Percentiles rank a stretch among this genome's conserved stretches.
These are phyloP conservation scores for Gossypium gossypioides DNA, from an alignment of 441 rosid species.

Conservation along the genomic window DNA sequence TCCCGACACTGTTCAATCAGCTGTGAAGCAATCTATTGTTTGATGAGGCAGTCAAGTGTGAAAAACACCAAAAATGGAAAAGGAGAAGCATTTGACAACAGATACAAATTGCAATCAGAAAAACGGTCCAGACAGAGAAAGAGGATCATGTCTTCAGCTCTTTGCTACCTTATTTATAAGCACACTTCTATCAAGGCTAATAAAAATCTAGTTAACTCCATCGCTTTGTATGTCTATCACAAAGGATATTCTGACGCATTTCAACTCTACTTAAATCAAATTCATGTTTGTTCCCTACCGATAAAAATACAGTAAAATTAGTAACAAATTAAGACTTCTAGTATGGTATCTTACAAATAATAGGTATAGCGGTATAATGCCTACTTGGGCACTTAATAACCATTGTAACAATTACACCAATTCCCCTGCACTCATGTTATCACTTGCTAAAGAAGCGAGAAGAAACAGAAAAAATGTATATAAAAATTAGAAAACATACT, in stretches of 20 bases:
- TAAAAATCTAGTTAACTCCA: not conserved
- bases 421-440: not conserved
- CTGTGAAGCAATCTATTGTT: not conserved
- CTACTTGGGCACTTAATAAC: not conserved
- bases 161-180: no score
- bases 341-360: not conserved
- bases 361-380: not conserved
- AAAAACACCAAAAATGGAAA: not conserved
- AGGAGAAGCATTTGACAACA: not conserved
- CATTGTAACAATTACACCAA: not conserved
- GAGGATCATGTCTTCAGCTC: no score
- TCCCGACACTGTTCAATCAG: not conserved
- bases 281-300: not conserved
- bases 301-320: not conserved
- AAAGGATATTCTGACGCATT: not conserved
- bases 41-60: not conserved
- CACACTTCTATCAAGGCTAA: no score
- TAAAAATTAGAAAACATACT: constrained; percentile 36
- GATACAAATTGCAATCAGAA: not conserved
- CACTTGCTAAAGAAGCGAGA: not conserved
- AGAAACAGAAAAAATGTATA: not conserved
- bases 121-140: not conserved
- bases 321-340: not conserved
- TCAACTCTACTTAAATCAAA: not conserved
- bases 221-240: not conserved